Base-by-base conservation (phyloP, 352 stramenopile species). In the Phytophthora niederhauseri region DNA sequence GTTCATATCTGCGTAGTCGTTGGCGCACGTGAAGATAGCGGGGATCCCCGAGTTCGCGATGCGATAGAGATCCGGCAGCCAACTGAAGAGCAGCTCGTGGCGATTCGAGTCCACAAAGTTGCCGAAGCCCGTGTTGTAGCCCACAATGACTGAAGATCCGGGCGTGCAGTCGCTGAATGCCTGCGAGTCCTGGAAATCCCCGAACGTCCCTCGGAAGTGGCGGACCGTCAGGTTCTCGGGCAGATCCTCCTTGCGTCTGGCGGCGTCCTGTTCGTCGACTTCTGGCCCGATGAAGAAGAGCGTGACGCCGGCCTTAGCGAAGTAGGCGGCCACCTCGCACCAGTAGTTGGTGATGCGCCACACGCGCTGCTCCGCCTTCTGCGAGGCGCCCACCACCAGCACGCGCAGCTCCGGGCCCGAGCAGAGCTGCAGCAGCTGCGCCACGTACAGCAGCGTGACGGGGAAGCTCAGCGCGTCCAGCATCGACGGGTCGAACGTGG, bases 1-100 rank as follows among this genome's bases (percentile, higher is more conserved):
- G 43, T 87, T 94, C 81, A 93, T 85, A 28, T 92, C 86, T 14
- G 82, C 81, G 48, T 92, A 94, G 60, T 91, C 84, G 56, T 92
- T 93, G 2, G 85, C 85, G 36, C 85, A 93, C 19, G 85, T 89
- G 63, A 93, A 94, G 48, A 92, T 77, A 0, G 81, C 73, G 6
- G 81, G 81, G 48, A 93, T 84, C 8, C 46, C 65, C 1, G 82
- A 81, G 17, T 81, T 76, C 0, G 78, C 79, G 51, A 93, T 88
- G 7, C 70, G 68, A 43, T 82, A 79, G 3, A 41, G 66, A 54
- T 92, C 82, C 3, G 81, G 76, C 7, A 94, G 80, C 84, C 84
- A 94, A 26, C 86, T 92, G 61, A 90, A 87, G 46, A 94, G 73
- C 36, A 92, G 41, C 2, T 80, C 77, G 53, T 84, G 63, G 14